These are phyloP conservation scores for Sporothrix brasiliensis DNA, from an alignment of 2,329 filamentous ascomycete genomes.

Conservation along the genomic window DNA sequence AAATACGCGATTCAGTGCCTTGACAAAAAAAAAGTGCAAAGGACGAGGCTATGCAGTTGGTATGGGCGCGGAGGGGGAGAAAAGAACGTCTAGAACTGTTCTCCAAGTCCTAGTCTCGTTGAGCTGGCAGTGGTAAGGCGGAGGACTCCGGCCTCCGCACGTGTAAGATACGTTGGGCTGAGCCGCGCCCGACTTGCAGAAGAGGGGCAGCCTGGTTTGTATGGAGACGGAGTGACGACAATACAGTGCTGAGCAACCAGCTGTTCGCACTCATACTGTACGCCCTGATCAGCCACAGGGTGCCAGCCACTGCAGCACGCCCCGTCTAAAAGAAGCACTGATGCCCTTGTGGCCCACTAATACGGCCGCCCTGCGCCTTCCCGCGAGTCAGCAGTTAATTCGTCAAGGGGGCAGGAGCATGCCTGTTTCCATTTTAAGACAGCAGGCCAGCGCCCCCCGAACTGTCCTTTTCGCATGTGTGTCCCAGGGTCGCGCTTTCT, in stretches of 20 bases:
- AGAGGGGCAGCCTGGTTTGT: slow-evolving; percentile 10
- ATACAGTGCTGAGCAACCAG: slow-evolving; percentile 4
- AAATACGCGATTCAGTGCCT: no score
- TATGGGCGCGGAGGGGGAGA: not conserved
- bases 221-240: not conserved
- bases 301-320: slow-evolving; percentile 17
- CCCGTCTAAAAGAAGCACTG: not conserved
- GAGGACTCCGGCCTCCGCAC: slow-evolving; percentile 26
- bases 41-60: not conserved
- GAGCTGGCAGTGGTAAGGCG: slow-evolving; percentile 1
- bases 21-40: not conserved
- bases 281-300: slow-evolving; percentile 16
- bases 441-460: not conserved
- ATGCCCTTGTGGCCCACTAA: not conserved
- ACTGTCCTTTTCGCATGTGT: slow-evolving; percentile 26
- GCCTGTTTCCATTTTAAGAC: no score
- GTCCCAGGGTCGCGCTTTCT: slow-evolving; percentile 11
- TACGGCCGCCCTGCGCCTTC: not conserved
- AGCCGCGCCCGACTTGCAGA: slow-evolving; percentile 7
- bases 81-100: slow-evolving; percentile 18
- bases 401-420: no score
- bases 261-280: not conserved
- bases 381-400: not conserved
- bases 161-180: slow-evolving; percentile 23
- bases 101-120: slow-evolving; percentile 4